Evolutionary conservation across 805 yeast genomes (phyloP).

Genomic region (Saitoella complicata): DNA sequence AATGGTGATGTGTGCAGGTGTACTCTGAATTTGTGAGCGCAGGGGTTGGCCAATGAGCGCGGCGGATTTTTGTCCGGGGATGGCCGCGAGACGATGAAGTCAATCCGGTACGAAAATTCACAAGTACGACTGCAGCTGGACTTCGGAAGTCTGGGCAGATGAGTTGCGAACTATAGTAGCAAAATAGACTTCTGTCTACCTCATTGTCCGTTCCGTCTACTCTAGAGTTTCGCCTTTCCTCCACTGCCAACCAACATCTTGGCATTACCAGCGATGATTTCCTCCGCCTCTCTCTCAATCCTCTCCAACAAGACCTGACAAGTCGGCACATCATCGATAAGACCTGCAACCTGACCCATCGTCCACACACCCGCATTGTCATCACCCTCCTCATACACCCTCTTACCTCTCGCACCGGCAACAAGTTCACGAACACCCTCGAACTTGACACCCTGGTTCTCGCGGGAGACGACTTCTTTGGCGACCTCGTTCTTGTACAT

Average conservation of each 20-base stretch:
- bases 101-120: too few relatives aligned
- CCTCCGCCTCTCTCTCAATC: conserved; percentile 16
- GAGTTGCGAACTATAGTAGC: too few relatives aligned
- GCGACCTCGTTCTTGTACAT: conserved; percentile 16
- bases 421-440: conserved; percentile 15
- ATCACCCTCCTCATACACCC: conserved; percentile 19
- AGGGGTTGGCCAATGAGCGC: too few relatives aligned
- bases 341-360: conserved; percentile 17
- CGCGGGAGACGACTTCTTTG: conserved; percentile 16
- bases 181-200: too few relatives aligned
- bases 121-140: too few relatives aligned
- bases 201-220: neutral
- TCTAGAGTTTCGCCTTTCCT: neutral
- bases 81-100: too few relatives aligned
- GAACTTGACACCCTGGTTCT: conserved; percentile 14
- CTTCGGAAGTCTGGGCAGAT: too few relatives aligned
- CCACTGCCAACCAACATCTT: too few relatives aligned
- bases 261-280: conserved; percentile 5
- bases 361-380: conserved; percentile 20
- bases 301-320: conserved; percentile 18
- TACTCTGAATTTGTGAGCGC: too few relatives aligned
- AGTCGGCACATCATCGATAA: conserved; percentile 20
- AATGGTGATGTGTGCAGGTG: too few relatives aligned
- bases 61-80: too few relatives aligned
- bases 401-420: conserved; percentile 18